These are phyloP conservation scores for Medicago arabica DNA, from an alignment of 306 rosid species.

Conservation along the genomic window DNA sequence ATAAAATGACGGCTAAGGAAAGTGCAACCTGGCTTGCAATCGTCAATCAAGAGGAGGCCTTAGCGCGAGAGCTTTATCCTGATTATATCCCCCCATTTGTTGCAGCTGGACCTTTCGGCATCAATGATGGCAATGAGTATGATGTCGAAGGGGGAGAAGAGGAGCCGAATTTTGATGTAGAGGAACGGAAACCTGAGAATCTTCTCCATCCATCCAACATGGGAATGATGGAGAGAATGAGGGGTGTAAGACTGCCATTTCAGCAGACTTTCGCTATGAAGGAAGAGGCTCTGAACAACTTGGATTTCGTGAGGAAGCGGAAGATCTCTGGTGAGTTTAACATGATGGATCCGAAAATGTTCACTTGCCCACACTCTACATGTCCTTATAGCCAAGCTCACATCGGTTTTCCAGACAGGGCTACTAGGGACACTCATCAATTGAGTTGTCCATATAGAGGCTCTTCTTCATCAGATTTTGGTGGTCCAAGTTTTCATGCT, in stretches of 20 bases:
- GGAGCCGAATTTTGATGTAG: conserved; percentile 60
- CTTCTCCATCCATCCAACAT: conserved; percentile 48
- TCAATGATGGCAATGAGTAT: conserved; percentile 67
- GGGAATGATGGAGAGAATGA: conserved; percentile 60
- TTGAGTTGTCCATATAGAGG: conserved; percentile 55
- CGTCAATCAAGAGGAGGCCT: conserved; percentile 74
- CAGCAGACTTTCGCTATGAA: conserved; percentile 56
- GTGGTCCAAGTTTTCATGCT: conserved; percentile 57
- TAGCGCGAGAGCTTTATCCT: conserved; percentile 72
- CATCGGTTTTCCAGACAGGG: conserved; percentile 58
- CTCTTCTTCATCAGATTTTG: conserved; percentile 45
- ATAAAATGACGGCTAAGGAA: conserved; percentile 89
- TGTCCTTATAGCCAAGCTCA: conserved; percentile 61
- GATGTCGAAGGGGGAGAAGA: conserved; percentile 76
- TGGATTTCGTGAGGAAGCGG: conserved; percentile 65
- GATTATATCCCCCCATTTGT: conserved; percentile 54
- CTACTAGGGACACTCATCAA: conserved; percentile 69
- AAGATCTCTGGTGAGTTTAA: conserved; percentile 53
- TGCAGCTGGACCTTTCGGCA: conserved; percentile 56
- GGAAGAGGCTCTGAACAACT: conserved; percentile 54
- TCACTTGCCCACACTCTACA: conserved; percentile 57
- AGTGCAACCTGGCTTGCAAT: conserved; percentile 87
- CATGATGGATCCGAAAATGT: conserved; percentile 54
- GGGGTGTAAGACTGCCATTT: conserved; percentile 44
- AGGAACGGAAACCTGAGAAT: conserved; percentile 61